These are phyloP conservation scores for Globisporangium mamillatum DNA, from an alignment of 352 stramenopile genomes.

Conservation along the genomic window DNA sequence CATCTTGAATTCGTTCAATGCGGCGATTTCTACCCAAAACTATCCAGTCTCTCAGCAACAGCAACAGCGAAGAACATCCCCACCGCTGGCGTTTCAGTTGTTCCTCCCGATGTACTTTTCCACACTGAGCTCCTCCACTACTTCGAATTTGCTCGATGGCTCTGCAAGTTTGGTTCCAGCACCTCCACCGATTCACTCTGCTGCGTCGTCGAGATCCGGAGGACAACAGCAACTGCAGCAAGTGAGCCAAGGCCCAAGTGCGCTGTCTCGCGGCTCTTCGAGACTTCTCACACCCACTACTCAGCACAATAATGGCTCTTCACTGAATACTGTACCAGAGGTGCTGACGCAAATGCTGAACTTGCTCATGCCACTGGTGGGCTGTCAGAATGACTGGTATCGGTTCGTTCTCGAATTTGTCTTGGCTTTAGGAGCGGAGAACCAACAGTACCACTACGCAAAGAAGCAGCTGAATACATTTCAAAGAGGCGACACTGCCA, in stretches of 20 bases:
- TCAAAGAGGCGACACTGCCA: neutral
- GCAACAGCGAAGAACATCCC: slow-evolving; percentile 1
- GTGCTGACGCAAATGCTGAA: slow-evolving; percentile 19
- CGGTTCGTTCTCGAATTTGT: slow-evolving; percentile 26
- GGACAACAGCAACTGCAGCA: neutral
- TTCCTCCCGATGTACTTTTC: slow-evolving; percentile 36
- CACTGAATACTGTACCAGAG: slow-evolving; percentile 19
- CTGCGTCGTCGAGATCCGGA: neutral
- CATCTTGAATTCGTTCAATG: slow-evolving; percentile 49
- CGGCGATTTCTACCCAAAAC: neutral
- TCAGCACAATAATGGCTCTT: neutral
- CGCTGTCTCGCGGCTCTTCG: neutral
- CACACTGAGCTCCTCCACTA: slow-evolving; percentile 1
- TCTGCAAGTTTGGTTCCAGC: neutral
- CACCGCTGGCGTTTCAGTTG: slow-evolving; percentile 27
- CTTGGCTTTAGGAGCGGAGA: neutral
- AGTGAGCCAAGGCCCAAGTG: neutral
- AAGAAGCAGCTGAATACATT: neutral
- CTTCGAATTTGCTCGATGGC: neutral
- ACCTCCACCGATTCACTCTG: neutral
- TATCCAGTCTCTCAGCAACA: no score
- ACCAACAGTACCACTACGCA: neutral
- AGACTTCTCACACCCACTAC: neutral
- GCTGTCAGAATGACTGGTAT: slow-evolving; percentile 22
- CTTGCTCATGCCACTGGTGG: slow-evolving; percentile 21